Evolutionary conservation across 257 asterid genomes (phyloP), one percentile per base, ranked within the genome.

Genomic region (Nicotiana tomentosiformis): DNA sequence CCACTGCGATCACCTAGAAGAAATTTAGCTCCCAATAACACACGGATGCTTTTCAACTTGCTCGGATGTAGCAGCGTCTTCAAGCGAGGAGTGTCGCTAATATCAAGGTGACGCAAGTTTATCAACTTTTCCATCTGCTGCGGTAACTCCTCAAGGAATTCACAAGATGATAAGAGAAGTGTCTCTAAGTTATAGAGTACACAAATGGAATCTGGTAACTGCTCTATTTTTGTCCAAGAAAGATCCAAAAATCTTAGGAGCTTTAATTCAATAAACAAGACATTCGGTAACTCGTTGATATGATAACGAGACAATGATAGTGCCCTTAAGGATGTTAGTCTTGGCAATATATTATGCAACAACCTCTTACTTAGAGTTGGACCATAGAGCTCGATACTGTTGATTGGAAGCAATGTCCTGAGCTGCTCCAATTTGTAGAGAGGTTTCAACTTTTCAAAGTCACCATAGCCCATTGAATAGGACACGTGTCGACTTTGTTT

Each of bases 331-430:
- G 55, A 23, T 10, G 8, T 64, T 20, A 26, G 3, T 8, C 37
- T 62, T 15, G 81, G 57, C 46, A 83, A 12, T 6, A 62, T 62
- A 2, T 33, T 64, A 29, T 29, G 60, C 23, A 51, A 3, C 18
- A 83, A 51, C 20, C 58, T 33, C 17, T 49, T 51, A 14, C 53
- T 43, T 2, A 77, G 30, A 35, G n/a, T n/a, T n/a, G n/a, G n/a
- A n/a, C 7, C 7, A 35, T 35, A 35, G 7, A 35, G 30, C 30
- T 29, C 1, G 30, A 29, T 33, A 32, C 0, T 10, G 18, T 3
- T 3, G 37, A 82, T 18, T 1, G 84, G 72, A n/a, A 82, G 55
- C 43, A 82, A 82, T 15, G 84, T 56, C 67, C 80, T 82, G 20
- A 82, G 17, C 26, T 37, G 10, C 60, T 69, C 35, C 2, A 1